Percentiles rank a stretch among this genome's conserved stretches.
phyloP scores from a whole-genome alignment of 129 eudicot species.

The Flaveria bidentis region DNA sequence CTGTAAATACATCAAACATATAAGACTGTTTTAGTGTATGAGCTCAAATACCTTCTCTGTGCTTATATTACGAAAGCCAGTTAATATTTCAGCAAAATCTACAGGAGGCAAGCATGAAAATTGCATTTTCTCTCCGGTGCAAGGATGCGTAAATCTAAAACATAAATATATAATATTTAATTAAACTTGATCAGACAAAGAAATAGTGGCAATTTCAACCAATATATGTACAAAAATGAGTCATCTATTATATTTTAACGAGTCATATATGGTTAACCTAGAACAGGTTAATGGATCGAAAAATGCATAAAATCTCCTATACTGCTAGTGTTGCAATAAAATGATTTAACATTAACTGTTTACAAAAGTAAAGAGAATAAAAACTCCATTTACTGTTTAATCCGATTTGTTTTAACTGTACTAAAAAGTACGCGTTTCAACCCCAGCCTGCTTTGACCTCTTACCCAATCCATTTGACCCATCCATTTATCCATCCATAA shows the following conservation, averaged over 20 bases:
- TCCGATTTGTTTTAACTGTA: background rate
- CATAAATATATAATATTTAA: background rate
- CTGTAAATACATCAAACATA: background rate
- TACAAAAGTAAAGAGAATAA: background rate
- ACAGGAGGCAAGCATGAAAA: conserved; percentile 83
- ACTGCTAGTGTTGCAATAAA: background rate
- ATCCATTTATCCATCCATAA: background rate
- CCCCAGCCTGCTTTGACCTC: background rate
- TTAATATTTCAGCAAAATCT: conserved; percentile 76
- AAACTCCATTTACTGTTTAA: background rate
- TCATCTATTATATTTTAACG: background rate
- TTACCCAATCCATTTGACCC: background rate
- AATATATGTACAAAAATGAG: background rate
- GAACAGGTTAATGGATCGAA: background rate
- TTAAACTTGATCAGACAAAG: background rate
- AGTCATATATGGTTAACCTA: background rate
- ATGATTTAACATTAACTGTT: background rate
- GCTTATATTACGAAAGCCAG: conserved; percentile 61
- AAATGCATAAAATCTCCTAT: background rate
- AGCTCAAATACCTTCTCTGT: conserved; percentile 48
- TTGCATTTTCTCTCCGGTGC: conserved; percentile 62
- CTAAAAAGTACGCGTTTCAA: background rate
- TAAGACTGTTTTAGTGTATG: conserved; percentile 6
- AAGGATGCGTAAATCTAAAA: conserved; percentile 79
- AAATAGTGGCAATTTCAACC: background rate